These are phyloP conservation scores for Amanita polypyramis DNA, from an alignment of 768 basidiomycete species.

Conservation along the genomic window DNA sequence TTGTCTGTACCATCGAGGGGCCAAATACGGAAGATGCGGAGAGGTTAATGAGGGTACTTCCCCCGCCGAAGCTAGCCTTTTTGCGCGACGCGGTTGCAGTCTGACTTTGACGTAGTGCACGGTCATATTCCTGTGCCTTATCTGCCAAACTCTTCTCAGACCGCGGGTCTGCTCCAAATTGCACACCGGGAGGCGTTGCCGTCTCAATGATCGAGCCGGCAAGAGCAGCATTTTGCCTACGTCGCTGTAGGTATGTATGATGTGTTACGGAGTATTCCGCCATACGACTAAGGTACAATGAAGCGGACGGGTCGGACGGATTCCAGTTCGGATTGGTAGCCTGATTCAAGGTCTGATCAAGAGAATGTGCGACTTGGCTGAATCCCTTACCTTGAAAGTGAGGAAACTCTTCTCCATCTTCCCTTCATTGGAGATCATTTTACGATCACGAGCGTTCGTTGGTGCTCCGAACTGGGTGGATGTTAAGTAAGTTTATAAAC, in stretches of 20 bases:
- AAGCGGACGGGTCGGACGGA: constrained; percentile 83
- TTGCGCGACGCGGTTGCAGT: constrained; percentile 39
- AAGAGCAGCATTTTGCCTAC: constrained; percentile 20
- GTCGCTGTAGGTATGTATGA: constrained; percentile 25
- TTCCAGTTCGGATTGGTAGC: constrained; percentile 95
- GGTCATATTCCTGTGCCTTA: constrained; percentile 65
- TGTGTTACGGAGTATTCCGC: constrained; percentile 52
- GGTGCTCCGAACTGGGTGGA: constrained; percentile 73
- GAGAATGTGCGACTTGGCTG: neutral
- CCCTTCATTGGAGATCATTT: constrained; percentile 79
- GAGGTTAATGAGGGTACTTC: constrained; percentile 33
- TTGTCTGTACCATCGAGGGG: constrained; percentile 53
- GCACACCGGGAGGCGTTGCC: constrained; percentile 17
- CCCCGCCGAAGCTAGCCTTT: constrained; percentile 16
- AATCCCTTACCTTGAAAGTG: constrained; percentile 63
- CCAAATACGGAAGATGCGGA: constrained; percentile 39
- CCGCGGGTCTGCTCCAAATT: constrained; percentile 22
- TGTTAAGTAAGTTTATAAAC: neutral
- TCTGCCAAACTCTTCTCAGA: constrained; percentile 31
- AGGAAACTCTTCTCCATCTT: constrained; percentile 99
- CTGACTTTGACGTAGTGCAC: constrained; percentile 63
- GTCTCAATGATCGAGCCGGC: constrained; percentile 11
- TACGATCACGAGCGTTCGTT: constrained; percentile 50
- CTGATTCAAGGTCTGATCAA: constrained; percentile 20
- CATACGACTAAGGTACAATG: constrained; percentile 81